Evolutionary conservation across 306 rosid species (phyloP).

Genomic region (Citrullus mucosospermus): DNA sequence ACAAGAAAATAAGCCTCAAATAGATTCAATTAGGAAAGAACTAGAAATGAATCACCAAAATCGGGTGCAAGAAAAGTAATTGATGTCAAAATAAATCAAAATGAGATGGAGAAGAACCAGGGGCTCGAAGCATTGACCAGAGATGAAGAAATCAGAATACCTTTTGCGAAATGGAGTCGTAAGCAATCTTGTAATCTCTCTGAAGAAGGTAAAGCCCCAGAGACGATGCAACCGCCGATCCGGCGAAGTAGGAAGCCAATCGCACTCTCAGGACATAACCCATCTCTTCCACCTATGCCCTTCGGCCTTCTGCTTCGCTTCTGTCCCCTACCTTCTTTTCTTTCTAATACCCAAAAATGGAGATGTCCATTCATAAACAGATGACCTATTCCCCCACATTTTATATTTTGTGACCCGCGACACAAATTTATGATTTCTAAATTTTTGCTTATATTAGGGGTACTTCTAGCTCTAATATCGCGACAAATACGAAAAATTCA

Average conservation of each 20-base stretch:
- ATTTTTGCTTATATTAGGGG: too few relatives aligned
- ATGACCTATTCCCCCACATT: too few relatives aligned
- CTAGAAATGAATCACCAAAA: not conserved
- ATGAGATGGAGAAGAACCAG: not conserved
- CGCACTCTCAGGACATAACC: conserved; percentile 80
- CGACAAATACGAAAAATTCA: too few relatives aligned
- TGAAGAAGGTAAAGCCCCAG: conserved; percentile 63
- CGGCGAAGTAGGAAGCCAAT: conserved; percentile 74
- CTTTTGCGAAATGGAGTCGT: conserved; percentile 57
- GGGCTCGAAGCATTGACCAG: not conserved
- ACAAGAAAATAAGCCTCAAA: not conserved
- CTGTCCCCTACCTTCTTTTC: not conserved
- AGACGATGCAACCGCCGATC: conserved; percentile 77
- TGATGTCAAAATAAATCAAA: not conserved
- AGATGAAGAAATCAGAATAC: conserved; percentile 15
- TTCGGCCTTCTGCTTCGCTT: not conserved
- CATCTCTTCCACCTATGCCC: conserved; percentile 22
- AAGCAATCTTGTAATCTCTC: conserved; percentile 70
- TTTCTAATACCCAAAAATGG: not conserved
- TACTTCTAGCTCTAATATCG: too few relatives aligned
- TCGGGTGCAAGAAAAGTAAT: not conserved
- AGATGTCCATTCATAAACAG: not conserved
- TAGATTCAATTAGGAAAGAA: not conserved
- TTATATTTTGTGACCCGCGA: too few relatives aligned
- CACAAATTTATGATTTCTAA: too few relatives aligned